phyloP scores from a whole-genome alignment of 2,329 filamentous ascomycete species.

The Neurospora sp. region DNA sequence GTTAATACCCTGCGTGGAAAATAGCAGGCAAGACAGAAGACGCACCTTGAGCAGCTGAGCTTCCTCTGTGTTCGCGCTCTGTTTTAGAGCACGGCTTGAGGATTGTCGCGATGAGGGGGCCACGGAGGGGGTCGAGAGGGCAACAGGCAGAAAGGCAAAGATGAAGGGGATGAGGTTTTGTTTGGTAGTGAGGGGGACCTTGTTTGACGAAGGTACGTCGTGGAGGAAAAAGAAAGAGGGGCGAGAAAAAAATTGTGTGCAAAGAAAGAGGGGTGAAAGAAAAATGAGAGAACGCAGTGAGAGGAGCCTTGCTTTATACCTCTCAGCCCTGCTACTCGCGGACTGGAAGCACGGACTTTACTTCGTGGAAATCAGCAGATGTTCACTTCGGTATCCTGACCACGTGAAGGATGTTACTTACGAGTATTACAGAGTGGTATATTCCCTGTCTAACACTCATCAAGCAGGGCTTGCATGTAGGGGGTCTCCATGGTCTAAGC shows the following conservation, averaged over 20 bases:
- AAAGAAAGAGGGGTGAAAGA: not conserved
- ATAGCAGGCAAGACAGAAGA: not conserved
- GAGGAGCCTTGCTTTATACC: not conserved
- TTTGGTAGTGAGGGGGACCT: not conserved
- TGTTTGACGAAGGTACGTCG: not conserved
- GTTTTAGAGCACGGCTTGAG: not conserved
- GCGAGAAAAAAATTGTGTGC: not conserved
- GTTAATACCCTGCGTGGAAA: not conserved
- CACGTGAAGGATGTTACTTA: not conserved
- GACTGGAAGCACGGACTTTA: not conserved
- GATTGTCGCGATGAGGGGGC: not conserved
- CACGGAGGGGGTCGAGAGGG: not conserved
- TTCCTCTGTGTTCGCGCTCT: too few species aligned
- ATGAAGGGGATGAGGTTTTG: not conserved
- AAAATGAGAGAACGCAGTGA: not conserved
- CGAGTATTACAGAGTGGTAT: not conserved
- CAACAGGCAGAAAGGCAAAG: too few species aligned
- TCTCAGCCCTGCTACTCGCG: not conserved
- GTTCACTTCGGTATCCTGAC: not conserved
- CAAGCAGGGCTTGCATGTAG: not conserved
- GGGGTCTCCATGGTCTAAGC: not conserved
- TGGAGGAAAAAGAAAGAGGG: not conserved
- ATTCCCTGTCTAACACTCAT: not conserved
- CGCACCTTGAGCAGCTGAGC: not conserved
- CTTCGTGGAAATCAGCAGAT: not conserved